Conservation (phyloP, 2,329 filamentous ascomycete genomes). For the Arthrobotrys conoides region DNA sequence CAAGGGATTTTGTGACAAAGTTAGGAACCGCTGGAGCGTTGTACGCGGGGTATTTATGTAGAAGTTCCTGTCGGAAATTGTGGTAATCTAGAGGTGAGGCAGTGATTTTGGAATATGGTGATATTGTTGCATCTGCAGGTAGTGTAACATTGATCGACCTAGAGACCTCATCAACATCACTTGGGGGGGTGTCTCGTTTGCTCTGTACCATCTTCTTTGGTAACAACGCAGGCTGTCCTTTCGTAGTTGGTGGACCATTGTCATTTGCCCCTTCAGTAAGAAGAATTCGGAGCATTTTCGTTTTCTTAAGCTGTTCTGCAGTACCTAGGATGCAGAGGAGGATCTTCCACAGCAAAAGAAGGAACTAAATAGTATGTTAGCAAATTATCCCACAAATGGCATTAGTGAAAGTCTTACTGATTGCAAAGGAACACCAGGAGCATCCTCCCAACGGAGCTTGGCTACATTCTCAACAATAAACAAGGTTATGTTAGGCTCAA, state of each 20-base stretch:
- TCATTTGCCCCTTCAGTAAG: conserved; percentile 92
- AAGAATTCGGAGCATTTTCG: conserved; percentile 61
- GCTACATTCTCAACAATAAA: conserved; percentile 67
- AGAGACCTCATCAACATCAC: conserved; percentile 74
- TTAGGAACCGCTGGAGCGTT: conserved; percentile 89
- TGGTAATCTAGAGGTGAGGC: conserved; percentile 97
- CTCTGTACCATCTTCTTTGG: conserved; percentile 75
- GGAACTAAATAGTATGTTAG: conserved; percentile 70
- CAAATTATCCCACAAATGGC: neutral
- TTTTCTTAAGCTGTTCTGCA: conserved; percentile 50
- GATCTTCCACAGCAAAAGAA: conserved; percentile 76
- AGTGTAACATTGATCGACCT: conserved; percentile 75
- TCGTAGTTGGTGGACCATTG: conserved; percentile 73
- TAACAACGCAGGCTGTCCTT: conserved; percentile 65
- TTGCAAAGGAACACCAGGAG: conserved; percentile 62
- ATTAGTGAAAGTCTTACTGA: conserved; percentile 25
- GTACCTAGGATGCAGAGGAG: conserved; percentile 51
- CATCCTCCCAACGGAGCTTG: conserved; percentile 66
- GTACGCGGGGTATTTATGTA: conserved; percentile 97
- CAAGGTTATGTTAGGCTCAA: conserved; percentile 67
- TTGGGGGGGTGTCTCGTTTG: conserved; percentile 63
- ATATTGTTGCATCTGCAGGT: conserved; percentile 68
- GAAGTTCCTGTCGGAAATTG: conserved; percentile 94
- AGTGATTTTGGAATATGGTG: conserved; percentile 81
- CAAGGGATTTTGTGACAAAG: conserved; percentile 88